Evolutionary conservation across 2,329 filamentous ascomycete genomes (phyloP), one percentile per base, ranked within the genome.

Genomic region (Trichophyton mentagrophytes): DNA sequence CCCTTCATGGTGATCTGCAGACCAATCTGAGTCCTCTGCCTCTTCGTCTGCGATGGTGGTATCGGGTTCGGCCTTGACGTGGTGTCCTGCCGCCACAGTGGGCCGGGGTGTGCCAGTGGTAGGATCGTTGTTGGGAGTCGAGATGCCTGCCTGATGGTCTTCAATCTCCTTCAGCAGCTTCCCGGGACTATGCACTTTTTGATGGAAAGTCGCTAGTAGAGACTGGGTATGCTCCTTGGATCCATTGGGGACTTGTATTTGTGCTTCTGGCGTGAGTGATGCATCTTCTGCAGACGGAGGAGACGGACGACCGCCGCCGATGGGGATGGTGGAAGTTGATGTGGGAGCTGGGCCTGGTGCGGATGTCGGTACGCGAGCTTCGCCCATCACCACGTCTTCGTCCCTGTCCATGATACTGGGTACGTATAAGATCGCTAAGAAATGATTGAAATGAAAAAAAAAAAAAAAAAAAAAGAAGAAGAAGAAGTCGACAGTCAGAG

Each of bases 361-460:
- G 11, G 25, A n/a, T 53, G 20, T 9, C 15, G 46, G 46, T 46
- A 67, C 59, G 59, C 64, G 66, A 36, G 67, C 65, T 27, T 72
- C 71, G 47, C 68, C 66, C 74, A 75, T 76, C 17, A 75, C 65
- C n/a, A 69, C 71, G 63, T 76, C 74, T 61, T 74, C 72, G 61
- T 74, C 72, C 57, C 67, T 68, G 57, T 71, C 58, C 61, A 62
- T 62, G 27, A 17, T 33, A 11, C 27, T 27, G 15, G 49, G 22
- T 8, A 15, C 25, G 49, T 55, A 20, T 55, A 38, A 13, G 11
- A 13, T 44, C n/a, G 40, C 20, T 27, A 13, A 33, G 27, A 15
- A n/a, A 17, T 38, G 51, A 15, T 55, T 15, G n/a, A 20, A 55
- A 36, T 8, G 51, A 20, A 33, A 20, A 33, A 55, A 17, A 17